Conservation (phyloP, 805 yeast species). For the Sporopachydermia quercuum region DNA sequence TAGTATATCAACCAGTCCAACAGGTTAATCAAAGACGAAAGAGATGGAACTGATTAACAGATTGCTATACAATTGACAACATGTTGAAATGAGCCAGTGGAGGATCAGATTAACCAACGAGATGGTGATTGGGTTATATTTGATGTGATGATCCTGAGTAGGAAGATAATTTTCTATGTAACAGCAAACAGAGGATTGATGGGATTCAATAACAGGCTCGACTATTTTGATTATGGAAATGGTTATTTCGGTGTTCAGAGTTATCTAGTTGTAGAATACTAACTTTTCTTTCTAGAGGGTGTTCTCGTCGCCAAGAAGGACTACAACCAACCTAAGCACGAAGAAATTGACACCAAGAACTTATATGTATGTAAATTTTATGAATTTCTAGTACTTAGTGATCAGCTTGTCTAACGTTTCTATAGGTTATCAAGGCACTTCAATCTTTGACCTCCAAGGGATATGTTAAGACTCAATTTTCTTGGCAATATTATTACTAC, state of each 20-base stretch:
- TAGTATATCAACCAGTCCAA: conserved; percentile 4
- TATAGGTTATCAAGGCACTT: conserved; percentile 75
- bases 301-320: conserved; percentile 99
- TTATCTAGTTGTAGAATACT: too few relatives aligned
- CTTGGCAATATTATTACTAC: conserved; percentile 99
- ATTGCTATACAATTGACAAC: too few relatives aligned
- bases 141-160: background rate
- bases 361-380: conserved; percentile 42
- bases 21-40: too few relatives aligned
- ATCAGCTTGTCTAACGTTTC: conserved; percentile 1
- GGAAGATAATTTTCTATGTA: background rate
- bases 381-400: background rate
- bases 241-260: too few relatives aligned
- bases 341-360: conserved; percentile 96
- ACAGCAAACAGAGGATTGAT: background rate
- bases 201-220: conserved; percentile 14
- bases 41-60: too few relatives aligned
- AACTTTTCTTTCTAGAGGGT: too few relatives aligned
- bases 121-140: too few relatives aligned
- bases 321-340: conserved; percentile 94
- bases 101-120: too few relatives aligned
- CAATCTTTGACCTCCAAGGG: conserved; percentile 99
- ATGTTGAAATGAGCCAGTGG: too few relatives aligned
- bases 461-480: conserved; percentile 98
- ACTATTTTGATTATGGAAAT: conserved; percentile 3